Evolutionary conservation across 768 basidiomycete species (phyloP).

Genomic region (Nidularia pulvinata): DNA sequence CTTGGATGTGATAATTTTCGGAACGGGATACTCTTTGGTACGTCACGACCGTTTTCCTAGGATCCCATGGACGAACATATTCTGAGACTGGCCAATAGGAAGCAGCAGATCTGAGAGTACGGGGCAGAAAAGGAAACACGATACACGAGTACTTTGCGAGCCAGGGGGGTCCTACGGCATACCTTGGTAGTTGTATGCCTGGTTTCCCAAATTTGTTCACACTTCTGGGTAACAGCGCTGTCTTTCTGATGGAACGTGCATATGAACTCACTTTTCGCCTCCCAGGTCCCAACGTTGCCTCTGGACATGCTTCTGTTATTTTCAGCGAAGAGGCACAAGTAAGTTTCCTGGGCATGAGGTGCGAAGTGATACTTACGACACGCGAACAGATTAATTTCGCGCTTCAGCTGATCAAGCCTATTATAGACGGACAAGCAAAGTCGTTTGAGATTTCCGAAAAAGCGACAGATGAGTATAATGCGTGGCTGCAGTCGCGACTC

Average conservation of each 20-base stretch:
- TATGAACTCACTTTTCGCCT: not conserved
- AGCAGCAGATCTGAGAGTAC: constrained; percentile 28
- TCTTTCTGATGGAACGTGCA: not conserved
- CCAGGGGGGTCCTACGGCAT: constrained; percentile 50
- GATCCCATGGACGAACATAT: not conserved
- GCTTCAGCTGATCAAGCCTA: constrained; percentile 49
- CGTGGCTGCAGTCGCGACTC: constrained; percentile 47
- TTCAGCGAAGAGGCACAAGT: constrained; percentile 60
- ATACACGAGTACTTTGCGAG: constrained; percentile 43
- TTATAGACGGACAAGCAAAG: constrained; percentile 44
- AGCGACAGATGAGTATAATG: constrained; percentile 49
- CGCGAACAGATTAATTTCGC: constrained; percentile 42
- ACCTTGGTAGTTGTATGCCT: constrained; percentile 51
- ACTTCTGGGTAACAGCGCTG: constrained; percentile 35
- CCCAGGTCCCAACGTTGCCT: constrained; percentile 54
- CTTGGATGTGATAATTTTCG: constrained; percentile 58
- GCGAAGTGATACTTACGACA: constrained; percentile 1
- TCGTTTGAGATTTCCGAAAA: constrained; percentile 48
- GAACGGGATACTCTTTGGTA: constrained; percentile 53
- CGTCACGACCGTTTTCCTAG: constrained; percentile 9
- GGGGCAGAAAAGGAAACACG: constrained; percentile 39
- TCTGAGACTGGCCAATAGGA: constrained; percentile 22
- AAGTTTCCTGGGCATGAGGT: not conserved
- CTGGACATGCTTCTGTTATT: constrained; percentile 59
- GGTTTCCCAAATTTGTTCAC: constrained; percentile 57